Evolutionary conservation across 306 rosid species (phyloP), one percentile per base, ranked within the genome.

Genomic region (Cicer arietinum): DNA sequence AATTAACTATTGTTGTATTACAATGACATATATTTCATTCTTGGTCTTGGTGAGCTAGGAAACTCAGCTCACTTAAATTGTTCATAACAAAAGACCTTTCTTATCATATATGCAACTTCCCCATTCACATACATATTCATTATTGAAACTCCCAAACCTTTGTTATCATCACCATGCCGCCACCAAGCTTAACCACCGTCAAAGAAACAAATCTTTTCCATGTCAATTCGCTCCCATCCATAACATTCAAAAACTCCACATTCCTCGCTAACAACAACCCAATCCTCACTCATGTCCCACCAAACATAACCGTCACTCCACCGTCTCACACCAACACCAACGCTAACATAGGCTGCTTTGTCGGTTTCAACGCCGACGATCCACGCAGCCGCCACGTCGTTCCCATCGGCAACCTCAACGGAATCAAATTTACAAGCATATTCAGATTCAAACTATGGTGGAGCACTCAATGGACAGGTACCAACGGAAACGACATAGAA

Each of bases 381-480:
- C 40, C 90, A 47, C 60, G 10, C 5, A 79, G 81, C 84, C 82
- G 84, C 14, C 91, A 88, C 54, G 79, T 89, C 41, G 81, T 18
- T 0, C 66, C 91, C 50, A 5, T 92, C 1, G 96, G 91, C 1
- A 82, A 62, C 71, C 90, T 92, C 37, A 67, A 0, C 0, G 84
- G 71, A 7, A 86, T 88, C 9, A 74, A 64, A 48, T 92, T 89
- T 82, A 79, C 68, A 56, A 86, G 90, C 77, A 81, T 89, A 8
- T 92, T 92, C 89, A 9, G 93, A 11, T 92, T 89, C 85, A 92
- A 92, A 22, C 67, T 86, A 6, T 88, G 97, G 96, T 92, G 96
- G 96, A 84, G 90, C 78, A 89, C 97, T 17, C 90, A 88, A 7
- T 82, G 96, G 91, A 13, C 37, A 0, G 96, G 97, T 12, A 43